Conservation (phyloP, 805 yeast species). For the Saturnispora sanitii region DNA sequence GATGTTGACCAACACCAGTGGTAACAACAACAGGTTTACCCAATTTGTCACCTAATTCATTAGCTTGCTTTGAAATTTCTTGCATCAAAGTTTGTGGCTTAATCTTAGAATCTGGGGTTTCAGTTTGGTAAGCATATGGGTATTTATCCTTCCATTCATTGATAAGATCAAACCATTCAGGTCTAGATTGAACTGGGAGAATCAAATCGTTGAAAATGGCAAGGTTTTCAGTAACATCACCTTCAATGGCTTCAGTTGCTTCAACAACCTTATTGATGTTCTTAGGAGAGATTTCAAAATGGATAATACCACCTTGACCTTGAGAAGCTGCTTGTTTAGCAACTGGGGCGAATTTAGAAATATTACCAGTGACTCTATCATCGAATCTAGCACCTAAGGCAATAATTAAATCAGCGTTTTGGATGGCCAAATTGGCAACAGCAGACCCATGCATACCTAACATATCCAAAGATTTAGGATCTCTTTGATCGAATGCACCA, state of each 20-base stretch:
- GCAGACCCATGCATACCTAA: conserved; percentile 98
- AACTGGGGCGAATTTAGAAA: conserved; percentile 84
- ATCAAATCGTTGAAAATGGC: conserved; percentile 63
- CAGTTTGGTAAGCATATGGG: conserved; percentile 75
- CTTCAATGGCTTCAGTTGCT: conserved; percentile 94
- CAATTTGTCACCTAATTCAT: conserved; percentile 44
- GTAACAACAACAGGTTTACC: conserved; percentile 77
- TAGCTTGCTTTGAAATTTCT: conserved; percentile 66
- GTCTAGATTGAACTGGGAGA: conserved; percentile 52
- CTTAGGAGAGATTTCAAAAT: conserved; percentile 92
- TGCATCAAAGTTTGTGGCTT: conserved; percentile 89
- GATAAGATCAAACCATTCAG: conserved; percentile 70
- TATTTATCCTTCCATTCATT: conserved; percentile 75
- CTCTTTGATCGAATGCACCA: conserved; percentile 90
- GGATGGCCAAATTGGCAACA: conserved; percentile 90
- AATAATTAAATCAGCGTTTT: conserved; percentile 82
- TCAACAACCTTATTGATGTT: conserved; percentile 96
- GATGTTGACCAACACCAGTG: conserved; percentile 99
- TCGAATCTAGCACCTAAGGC: conserved; percentile 97
- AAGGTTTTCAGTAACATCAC: conserved; percentile 81
- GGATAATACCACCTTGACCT: conserved; percentile 90
- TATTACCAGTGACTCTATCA: conserved; percentile 90
- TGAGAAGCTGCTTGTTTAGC: conserved; percentile 85
- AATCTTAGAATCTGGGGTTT: conserved; percentile 69
- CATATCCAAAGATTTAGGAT: conserved; percentile 87